Base-by-base conservation (phyloP, 495 filamentous ascomycete species). In the Xylaria flabelliformis region DNA sequence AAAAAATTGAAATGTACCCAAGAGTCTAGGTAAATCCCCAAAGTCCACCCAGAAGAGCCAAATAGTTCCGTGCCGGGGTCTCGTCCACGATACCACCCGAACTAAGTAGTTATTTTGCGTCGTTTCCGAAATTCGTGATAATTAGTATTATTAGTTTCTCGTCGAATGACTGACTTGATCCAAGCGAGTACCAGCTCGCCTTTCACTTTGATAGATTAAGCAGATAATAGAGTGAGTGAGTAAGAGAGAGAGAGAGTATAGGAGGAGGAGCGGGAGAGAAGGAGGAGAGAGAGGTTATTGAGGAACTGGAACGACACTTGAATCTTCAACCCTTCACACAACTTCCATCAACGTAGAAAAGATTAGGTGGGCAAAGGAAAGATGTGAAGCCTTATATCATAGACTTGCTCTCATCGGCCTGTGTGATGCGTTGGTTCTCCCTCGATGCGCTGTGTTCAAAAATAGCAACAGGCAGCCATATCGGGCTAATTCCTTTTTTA, bases 111-210 rank as follows among this genome's bases (percentile, higher is more conserved):
- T 39, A 39, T 39, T 55, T 70, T 69, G 64, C 46, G 71, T 51
- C 69, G 59, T 61, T 74, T 32, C 75, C 56, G 72, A 76, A 79
- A 73, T 76, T 75, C 71, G 77, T 79, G 72, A 77, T 77, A 72
- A 77, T 75, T 77, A 80, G 73, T 82, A 84, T 85, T 85, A 84
- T 75, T 39, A 39, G 36, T 39, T 74, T 75, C 64, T 72, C 56
- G 78, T 80, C 75, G 82, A 85, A 80, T 79, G 84, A 86, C 80
- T 82, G 85, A 81, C 83, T 79, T 80, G 81, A 83, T 86, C 77
- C 75, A 76, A 84, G 83, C 84, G 85, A 87, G 85, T 82, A 75
- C 85, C 85, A 77, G 85, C 84, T 87, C 85, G 85, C 83, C 78
- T 80, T 80, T 81, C 76, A 77, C 77, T 68, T 80, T 81, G 80